These are phyloP conservation scores for Isoetes taiwanensis DNA, from an alignment of 75 land plant genomes.

Conservation along the genomic window DNA sequence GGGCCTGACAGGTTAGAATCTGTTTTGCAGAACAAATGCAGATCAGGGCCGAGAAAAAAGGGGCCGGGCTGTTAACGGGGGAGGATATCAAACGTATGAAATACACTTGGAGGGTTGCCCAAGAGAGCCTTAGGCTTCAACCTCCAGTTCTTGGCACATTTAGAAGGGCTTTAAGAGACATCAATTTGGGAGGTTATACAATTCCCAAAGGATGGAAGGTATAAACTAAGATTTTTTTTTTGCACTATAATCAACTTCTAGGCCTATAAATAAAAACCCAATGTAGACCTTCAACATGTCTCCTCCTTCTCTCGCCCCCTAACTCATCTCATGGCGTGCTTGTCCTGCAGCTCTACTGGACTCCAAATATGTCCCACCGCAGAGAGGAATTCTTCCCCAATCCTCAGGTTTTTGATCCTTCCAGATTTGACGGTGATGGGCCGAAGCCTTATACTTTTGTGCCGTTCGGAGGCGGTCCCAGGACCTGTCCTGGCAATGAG, in stretches of 20 bases:
- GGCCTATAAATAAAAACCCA: neutral
- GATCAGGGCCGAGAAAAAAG: slow-evolving; percentile 8
- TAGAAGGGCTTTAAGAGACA: slow-evolving; percentile 26
- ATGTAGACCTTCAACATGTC: neutral
- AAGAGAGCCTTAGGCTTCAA: slow-evolving; percentile 29
- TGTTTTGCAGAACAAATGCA: slow-evolving; percentile 36
- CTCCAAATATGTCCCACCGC: slow-evolving; percentile 10
- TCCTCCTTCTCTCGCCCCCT: neutral
- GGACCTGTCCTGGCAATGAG: slow-evolving; percentile 62
- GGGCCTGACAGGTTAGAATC: too few species aligned
- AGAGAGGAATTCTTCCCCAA: slow-evolving; percentile 29
- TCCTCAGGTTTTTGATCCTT: slow-evolving; percentile 40
- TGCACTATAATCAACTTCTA: neutral
- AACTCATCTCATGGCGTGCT: neutral
- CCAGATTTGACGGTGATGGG: slow-evolving; percentile 28
- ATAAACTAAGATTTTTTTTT: neutral
- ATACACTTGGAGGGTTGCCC: slow-evolving; percentile 37
- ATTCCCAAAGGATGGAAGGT: slow-evolving; percentile 61
- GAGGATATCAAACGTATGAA: slow-evolving; percentile 36
- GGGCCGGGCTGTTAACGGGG: slow-evolving; percentile 17
- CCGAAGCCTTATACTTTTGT: slow-evolving; percentile 38
- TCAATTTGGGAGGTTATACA: slow-evolving; percentile 34
- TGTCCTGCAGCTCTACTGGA: slow-evolving; percentile 25
- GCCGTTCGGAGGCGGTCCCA: slow-evolving; percentile 71
- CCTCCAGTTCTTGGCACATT: slow-evolving; percentile 32